phyloP scores from a whole-genome alignment of 78 protist genomes.

The Guillardia theta region DNA sequence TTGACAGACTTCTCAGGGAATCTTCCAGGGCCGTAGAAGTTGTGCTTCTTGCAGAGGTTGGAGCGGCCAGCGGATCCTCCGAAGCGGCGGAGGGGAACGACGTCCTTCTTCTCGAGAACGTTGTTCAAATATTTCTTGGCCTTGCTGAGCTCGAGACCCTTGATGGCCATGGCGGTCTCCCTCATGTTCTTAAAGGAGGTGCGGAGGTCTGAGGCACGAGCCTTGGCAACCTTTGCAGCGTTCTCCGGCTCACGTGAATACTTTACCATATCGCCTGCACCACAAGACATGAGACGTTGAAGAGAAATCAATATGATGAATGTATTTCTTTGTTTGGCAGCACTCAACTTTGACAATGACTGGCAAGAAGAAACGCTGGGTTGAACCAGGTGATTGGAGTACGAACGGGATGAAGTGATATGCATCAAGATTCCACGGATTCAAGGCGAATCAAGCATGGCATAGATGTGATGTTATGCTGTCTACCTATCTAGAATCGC shows the following conservation, averaged over 20 bases:
- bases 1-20: conserved; percentile 66
- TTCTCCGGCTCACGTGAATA: conserved; percentile 49
- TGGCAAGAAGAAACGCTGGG: too few species aligned
- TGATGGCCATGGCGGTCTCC: conserved; percentile 82
- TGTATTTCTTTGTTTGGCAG: too few species aligned
- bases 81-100: conserved; percentile 71
- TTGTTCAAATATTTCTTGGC: conserved; percentile 60
- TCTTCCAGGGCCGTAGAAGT: neutral
- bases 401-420: too few species aligned
- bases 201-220: conserved; percentile 89
- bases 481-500: too few species aligned
- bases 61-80: conserved; percentile 63
- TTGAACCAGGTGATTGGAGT: too few species aligned
- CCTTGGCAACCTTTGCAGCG: conserved; percentile 65
- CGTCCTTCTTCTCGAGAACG: conserved; percentile 67
- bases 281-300: too few species aligned
- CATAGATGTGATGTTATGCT: too few species aligned
- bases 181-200: conserved; percentile 97
- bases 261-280: conserved; percentile 41
- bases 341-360: too few species aligned
- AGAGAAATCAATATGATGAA: too few species aligned
- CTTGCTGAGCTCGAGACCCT: conserved; percentile 46
- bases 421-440: too few species aligned
- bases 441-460: too few species aligned
- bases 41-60: conserved; percentile 55